These are phyloP conservation scores for Noccaea caerulescens DNA, from an alignment of 345 rosid genomes.

Conservation along the genomic window DNA sequence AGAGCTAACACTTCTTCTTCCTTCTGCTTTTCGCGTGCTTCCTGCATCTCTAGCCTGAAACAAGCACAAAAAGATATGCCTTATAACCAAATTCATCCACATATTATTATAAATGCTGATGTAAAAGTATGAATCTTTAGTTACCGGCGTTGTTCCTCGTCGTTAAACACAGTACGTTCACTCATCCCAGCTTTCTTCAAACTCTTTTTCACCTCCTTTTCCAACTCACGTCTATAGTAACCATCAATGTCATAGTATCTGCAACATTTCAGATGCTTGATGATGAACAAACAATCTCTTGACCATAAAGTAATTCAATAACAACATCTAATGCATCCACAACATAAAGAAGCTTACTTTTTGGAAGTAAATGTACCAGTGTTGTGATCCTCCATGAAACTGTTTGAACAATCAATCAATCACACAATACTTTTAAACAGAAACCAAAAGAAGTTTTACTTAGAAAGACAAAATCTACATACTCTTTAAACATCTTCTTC, in stretches of 20 bases:
- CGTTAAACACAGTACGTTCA: conserved; percentile 91
- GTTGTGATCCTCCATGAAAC: conserved; percentile 98
- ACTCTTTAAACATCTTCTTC: conserved; percentile 94
- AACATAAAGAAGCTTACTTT: conserved; percentile 61
- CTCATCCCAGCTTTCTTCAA: conserved; percentile 56
- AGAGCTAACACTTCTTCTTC: conserved; percentile 78
- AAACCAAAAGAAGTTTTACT: background rate
- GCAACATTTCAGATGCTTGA: conserved; percentile 17
- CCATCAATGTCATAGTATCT: conserved; percentile 94
- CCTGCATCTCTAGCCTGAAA: conserved; percentile 75
- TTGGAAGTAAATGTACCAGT: conserved; percentile 97
- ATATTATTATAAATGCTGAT: background rate
- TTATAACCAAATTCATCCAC: background rate
- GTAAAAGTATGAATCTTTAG: background rate
- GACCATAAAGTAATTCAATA: background rate
- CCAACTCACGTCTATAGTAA: conserved; percentile 70
- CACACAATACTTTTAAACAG: background rate
- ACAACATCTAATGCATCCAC: background rate
- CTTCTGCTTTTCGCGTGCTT: conserved; percentile 86
- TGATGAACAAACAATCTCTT: conserved; percentile 3
- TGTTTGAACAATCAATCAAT: conserved; percentile 40
- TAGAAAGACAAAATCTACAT: conserved; percentile 29
- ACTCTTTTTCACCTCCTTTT: conserved; percentile 73
- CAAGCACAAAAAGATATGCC: conserved; percentile 25
- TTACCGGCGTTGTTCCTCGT: conserved; percentile 94